Evolutionary conservation across 805 yeast species (phyloP).

Genomic region (Cyberlindnera suaveolens): DNA sequence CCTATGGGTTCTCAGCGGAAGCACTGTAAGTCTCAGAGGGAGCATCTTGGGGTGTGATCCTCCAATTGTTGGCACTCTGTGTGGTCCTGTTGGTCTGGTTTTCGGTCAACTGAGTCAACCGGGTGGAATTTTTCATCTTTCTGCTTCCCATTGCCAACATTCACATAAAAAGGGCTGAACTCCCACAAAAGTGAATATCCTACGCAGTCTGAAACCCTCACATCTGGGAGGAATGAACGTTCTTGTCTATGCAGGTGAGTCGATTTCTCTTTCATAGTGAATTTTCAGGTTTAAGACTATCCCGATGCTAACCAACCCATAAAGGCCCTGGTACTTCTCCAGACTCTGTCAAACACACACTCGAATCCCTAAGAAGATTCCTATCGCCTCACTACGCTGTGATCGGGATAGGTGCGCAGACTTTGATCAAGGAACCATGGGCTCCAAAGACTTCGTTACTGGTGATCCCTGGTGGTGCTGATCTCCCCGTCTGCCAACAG

Average conservation of each 20-base stretch:
- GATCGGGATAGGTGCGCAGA: slow-evolving; percentile 53
- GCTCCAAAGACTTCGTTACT: slow-evolving; percentile 65
- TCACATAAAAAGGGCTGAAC: no score
- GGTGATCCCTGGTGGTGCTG: slow-evolving; percentile 97
- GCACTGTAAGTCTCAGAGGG: no score
- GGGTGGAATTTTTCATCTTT: no score
- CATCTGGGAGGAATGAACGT: slow-evolving; percentile 51
- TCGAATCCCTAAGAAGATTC: slow-evolving; percentile 66
- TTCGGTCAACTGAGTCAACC: no score
- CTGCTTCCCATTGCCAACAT: no score
- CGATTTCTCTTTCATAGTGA: background rate
- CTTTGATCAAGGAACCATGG: slow-evolving; percentile 85
- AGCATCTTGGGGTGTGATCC: no score
- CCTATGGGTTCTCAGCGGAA: no score
- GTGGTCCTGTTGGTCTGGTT: no score
- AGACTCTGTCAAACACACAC: slow-evolving; percentile 78
- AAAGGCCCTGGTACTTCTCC: slow-evolving; percentile 77
- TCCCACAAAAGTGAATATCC: no score
- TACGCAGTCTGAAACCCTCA: background rate
- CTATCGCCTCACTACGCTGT: slow-evolving; percentile 90
- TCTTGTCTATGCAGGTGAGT: slow-evolving; percentile 53
- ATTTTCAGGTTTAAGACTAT: background rate
- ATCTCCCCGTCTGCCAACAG: slow-evolving; percentile 71
- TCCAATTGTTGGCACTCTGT: no score
- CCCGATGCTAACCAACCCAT: background rate